Base-by-base conservation (phyloP, 169 alveolate species). In the Babesia divergens region DNA sequence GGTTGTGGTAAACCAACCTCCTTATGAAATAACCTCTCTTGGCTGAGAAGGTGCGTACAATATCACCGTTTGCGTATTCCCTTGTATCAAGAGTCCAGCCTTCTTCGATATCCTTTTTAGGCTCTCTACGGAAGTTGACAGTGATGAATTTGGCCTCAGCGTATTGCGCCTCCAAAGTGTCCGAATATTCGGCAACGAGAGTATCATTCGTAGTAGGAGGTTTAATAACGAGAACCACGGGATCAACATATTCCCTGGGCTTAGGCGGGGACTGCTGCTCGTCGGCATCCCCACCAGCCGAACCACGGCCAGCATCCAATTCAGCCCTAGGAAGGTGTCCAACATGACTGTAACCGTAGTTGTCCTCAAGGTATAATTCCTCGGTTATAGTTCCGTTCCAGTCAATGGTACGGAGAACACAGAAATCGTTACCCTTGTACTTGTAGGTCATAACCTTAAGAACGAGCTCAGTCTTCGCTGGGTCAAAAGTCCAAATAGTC, bases 391-490 rank as follows among this genome's bases (percentile, higher is more conserved):
- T 9, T 22, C 72, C 72, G 38, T 29, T n/a, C 28, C 47, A 44
- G 24, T 43, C 51, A 46, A 62, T 47, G 13, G 59, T 40, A 11
- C 51, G 56, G 11, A 62, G n/a, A 37, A 47, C 26, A 20, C 59
- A 44, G 72, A 43, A 43, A 14, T 62, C 47, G 38, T 43, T 28
- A 14, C 59, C 59, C 35, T 62, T 50, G 59, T 29, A 62, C 7
- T 8, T 20, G 60, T 62, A 62, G 6, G 59, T 46, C 72, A 62
- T 43, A 28, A 62, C 24, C 72, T 62, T 62, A 49, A 62, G 14
- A 7, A 43, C 7, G 18, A 40, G 31, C 32, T 47, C 72, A 31
- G 59, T 47, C 0, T 11, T 9, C 24, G n/a, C 26, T 1, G 56
- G 72, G 49, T 62, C 60, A 59, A 22, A 46, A 13, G 1, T 2